Conservation (phyloP, 352 stramenopile species). For the Pythium angustatum region DNA sequence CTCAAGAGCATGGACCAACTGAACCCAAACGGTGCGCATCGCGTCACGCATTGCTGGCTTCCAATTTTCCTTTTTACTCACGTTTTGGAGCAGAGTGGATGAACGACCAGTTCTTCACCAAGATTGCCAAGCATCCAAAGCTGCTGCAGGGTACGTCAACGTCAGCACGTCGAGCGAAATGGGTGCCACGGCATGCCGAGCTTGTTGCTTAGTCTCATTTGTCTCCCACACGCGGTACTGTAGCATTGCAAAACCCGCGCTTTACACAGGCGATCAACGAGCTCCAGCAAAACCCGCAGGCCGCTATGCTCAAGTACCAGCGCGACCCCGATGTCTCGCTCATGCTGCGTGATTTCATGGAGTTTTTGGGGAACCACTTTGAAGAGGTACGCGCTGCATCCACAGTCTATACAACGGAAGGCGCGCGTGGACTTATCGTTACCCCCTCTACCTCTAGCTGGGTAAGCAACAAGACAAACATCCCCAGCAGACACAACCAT, state of each 20-base stretch:
- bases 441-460: constrained; percentile 29
- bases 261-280: constrained; percentile 73
- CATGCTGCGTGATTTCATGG: constrained; percentile 74
- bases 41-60: too few species aligned
- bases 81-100: constrained; percentile 65
- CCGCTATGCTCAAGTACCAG: constrained; percentile 65
- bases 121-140: constrained; percentile 58
- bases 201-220: neutral
- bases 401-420: too few species aligned
- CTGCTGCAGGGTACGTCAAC: constrained; percentile 43
- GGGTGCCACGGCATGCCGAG: too few species aligned
- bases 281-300: constrained; percentile 61
- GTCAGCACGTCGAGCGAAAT: too few species aligned
- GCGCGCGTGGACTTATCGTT: neutral
- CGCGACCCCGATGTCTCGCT: constrained; percentile 56
- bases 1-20: constrained; percentile 61
- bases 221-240: neutral
- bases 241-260: constrained; percentile 65
- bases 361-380: constrained; percentile 72
- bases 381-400: constrained; percentile 50
- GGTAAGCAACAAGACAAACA: constrained; percentile 35
- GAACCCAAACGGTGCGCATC: constrained; percentile 53
- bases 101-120: constrained; percentile 69
- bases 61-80: too few species aligned
- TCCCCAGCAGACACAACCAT: neutral